Conservation (phyloP, 495 filamentous ascomycete genomes). For the Neurospora tetraspora region DNA sequence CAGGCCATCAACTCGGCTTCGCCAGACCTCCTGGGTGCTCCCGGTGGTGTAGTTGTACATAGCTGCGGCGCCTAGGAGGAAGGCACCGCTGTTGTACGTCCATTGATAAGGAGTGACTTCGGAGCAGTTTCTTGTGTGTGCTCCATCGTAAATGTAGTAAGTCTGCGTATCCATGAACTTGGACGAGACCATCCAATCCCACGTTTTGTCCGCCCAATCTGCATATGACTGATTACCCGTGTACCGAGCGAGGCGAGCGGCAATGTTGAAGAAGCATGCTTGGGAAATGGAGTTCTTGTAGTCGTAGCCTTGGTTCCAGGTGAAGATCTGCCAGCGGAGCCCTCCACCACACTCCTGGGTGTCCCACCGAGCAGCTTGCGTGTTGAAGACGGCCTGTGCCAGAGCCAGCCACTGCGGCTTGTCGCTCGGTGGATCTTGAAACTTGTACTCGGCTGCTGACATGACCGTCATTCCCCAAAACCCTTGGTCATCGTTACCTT, state of each 20-base stretch:
- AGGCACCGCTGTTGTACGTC: conserved; percentile 63
- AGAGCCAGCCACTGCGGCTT: conserved; percentile 69
- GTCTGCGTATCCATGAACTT: conserved; percentile 34
- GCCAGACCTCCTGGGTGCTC: conserved; percentile 42
- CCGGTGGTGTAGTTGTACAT: conserved; percentile 53
- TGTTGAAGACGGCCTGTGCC: conserved; percentile 72
- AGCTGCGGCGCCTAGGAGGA: conserved; percentile 58
- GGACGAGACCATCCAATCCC: conserved; percentile 51
- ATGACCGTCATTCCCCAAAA: conserved; percentile 61
- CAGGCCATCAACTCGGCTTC: conserved; percentile 39
- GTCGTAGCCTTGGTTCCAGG: conserved; percentile 67
- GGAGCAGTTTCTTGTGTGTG: conserved; percentile 41
- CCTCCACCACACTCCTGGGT: conserved; percentile 59
- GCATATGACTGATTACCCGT: conserved; percentile 61
- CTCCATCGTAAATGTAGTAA: conserved; percentile 53
- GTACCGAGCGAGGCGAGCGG: conserved; percentile 58
- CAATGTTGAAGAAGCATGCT: conserved; percentile 62
- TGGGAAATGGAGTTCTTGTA: conserved; percentile 69
- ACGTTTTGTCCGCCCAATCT: conserved; percentile 60
- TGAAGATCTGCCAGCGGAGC: conserved; percentile 74
- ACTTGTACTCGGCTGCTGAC: conserved; percentile 54
- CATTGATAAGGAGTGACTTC: conserved; percentile 43
- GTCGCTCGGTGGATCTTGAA: conserved; percentile 44
- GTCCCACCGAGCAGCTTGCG: conserved; percentile 61
- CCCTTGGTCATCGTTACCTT: conserved; percentile 60